Percentiles rank a stretch among this genome's conserved stretches.
Conservation (phyloP, 73 alveolate genomes). For the Paramecium caudatum region DNA sequence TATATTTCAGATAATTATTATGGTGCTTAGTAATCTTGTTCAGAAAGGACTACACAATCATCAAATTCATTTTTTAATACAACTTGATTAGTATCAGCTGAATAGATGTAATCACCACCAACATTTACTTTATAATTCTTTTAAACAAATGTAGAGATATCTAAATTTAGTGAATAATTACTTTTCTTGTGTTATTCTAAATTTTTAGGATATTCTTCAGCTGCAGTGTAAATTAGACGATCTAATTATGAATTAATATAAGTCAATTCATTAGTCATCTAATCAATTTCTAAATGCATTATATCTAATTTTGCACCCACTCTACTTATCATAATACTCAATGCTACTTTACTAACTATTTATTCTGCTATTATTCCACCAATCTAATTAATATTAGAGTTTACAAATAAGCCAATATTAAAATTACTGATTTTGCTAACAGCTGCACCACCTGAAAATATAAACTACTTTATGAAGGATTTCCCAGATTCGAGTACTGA, state of each 20-base stretch:
- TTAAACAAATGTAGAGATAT: neutral
- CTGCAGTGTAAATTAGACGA: neutral
- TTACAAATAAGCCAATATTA: slow-evolving; percentile 10
- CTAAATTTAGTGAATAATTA: neutral
- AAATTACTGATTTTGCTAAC: neutral
- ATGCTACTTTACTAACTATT: slow-evolving; percentile 32
- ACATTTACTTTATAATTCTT: slow-evolving; percentile 14
- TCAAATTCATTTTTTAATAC: neutral
- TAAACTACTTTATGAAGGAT: neutral
- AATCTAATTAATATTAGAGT: neutral
- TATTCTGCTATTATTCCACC: slow-evolving; percentile 65
- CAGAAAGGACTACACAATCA: neutral
- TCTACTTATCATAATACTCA: neutral
- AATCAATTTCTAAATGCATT: neutral
- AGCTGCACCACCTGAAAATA: neutral
- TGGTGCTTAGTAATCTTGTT: neutral
- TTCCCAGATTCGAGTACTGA: slow-evolving; percentile 37
- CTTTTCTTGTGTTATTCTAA: slow-evolving; percentile 9
- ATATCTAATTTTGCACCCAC: neutral
- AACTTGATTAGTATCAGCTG: slow-evolving; percentile 15
- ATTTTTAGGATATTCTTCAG: neutral
- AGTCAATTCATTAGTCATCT: slow-evolving; percentile 12
- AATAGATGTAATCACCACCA: slow-evolving; percentile 23
- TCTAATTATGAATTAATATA: slow-evolving; percentile 25
- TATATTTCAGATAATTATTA: too few relatives aligned